Conservation (phyloP, 1,139 yeast genomes). For the Candida gigantensis region DNA sequence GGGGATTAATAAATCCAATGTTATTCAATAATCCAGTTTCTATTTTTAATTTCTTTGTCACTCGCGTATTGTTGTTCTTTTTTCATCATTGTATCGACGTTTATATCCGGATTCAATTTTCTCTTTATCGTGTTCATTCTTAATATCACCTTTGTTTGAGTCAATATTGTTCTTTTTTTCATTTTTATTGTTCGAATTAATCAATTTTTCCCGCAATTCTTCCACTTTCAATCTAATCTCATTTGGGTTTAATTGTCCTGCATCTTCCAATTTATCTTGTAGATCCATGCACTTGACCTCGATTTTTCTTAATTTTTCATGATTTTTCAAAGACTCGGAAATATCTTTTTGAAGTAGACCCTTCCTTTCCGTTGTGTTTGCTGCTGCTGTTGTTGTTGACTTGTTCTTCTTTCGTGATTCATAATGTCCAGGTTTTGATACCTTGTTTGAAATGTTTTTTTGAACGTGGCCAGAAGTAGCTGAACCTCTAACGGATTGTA, state of each 20-base stretch:
- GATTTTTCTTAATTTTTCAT: slow-evolving; percentile 48
- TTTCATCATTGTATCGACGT: slow-evolving; percentile 9
- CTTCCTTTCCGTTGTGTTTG: too few species aligned
- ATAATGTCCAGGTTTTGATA: slow-evolving; percentile 19
- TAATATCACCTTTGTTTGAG: slow-evolving; percentile 1
- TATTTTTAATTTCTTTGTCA: too few species aligned
- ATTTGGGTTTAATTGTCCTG: slow-evolving; percentile 29
- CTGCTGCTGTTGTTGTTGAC: slow-evolving; percentile 10
- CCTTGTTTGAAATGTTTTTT: slow-evolving; percentile 40
- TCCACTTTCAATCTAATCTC: slow-evolving; percentile 25
- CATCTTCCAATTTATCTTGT: slow-evolving; percentile 57
- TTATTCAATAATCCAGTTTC: too few species aligned
- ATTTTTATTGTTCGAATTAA: neutral
- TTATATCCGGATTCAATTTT: slow-evolving; percentile 5
- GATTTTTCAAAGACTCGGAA: slow-evolving; percentile 32
- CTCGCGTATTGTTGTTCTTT: neutral
- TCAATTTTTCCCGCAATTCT: slow-evolving; percentile 25
- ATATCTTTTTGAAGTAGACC: too few species aligned
- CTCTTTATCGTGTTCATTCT: too few species aligned
- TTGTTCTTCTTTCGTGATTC: slow-evolving; percentile 14
- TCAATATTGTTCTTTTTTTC: neutral
- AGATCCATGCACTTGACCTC: slow-evolving; percentile 59
- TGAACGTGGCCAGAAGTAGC: slow-evolving; percentile 76
- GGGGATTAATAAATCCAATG: too few species aligned
- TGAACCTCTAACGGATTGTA: slow-evolving; percentile 65